These are phyloP conservation scores for Pseudogymnoascus sp. DNA, from an alignment of 2,329 filamentous ascomycete genomes.

Conservation along the genomic window DNA sequence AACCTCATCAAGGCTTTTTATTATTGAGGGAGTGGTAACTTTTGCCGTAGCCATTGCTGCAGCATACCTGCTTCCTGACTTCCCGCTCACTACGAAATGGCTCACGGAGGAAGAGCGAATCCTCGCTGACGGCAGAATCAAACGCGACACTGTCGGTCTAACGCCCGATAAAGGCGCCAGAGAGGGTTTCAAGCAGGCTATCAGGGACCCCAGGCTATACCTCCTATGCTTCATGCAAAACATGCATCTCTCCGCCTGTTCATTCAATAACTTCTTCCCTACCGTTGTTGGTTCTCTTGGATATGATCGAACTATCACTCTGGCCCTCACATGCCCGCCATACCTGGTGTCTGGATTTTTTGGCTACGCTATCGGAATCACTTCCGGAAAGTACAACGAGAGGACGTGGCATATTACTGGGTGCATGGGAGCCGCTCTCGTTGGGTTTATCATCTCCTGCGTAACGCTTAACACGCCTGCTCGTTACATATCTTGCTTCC, in stretches of 20 bases:
- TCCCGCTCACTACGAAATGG: slow-evolving; percentile 33
- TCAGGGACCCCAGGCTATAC: slow-evolving; percentile 30
- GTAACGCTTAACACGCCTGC: slow-evolving; percentile 24
- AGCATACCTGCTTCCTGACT: slow-evolving; percentile 31
- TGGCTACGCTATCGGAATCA: slow-evolving; percentile 17
- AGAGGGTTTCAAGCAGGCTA: slow-evolving; percentile 33
- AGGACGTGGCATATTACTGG: slow-evolving; percentile 29
- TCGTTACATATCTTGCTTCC: slow-evolving; percentile 27
- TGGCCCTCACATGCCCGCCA: slow-evolving; percentile 34
- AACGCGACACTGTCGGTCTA: slow-evolving; percentile 37
- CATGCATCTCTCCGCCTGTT: slow-evolving; percentile 36
- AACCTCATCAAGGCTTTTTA: slow-evolving; percentile 26
- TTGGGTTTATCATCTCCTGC: slow-evolving; percentile 27
- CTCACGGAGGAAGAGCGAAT: slow-evolving; percentile 32
- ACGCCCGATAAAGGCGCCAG: slow-evolving; percentile 34
- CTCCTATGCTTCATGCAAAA: slow-evolving; percentile 39
- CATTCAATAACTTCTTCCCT: slow-evolving; percentile 38
- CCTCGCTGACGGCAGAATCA: slow-evolving; percentile 37
- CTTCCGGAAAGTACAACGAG: slow-evolving; percentile 25
- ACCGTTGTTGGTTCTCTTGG: slow-evolving; percentile 39
- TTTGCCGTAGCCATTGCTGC: slow-evolving; percentile 28
- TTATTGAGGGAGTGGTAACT: slow-evolving; percentile 33
- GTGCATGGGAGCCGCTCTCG: slow-evolving; percentile 23
- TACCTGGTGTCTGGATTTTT: slow-evolving; percentile 21
- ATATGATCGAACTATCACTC: slow-evolving; percentile 36